Base-by-base conservation (phyloP, 2,329 filamentous ascomycete genomes). In the Diaporthe helianthi region DNA sequence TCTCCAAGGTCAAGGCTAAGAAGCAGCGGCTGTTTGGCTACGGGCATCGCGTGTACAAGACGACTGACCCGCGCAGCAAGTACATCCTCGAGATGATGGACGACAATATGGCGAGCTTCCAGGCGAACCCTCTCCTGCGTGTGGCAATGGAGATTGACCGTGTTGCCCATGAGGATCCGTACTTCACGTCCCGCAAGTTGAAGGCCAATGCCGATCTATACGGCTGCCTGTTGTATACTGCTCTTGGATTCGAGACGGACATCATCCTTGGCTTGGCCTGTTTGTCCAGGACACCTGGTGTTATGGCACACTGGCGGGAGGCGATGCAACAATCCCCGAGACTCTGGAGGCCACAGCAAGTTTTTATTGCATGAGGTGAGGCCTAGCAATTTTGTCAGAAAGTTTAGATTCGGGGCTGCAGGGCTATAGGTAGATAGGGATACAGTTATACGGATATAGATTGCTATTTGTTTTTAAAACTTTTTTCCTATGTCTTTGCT, bases 1-100 rank as follows among this genome's bases (percentile, higher is more conserved):
- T 87, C 76, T 75, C 79, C 2, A 78, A 81, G 38, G 85, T 87
- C 0, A 85, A 86, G 76, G 77, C 73, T 70, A 79, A 82, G 5
- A 83, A 87, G 75, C 78, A 80, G 9, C 82, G 86, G 5, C 80
- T 87, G 1, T 85, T 86, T 41, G 85, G 86, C 10, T 86, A 86
- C 74, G 85, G 85, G 5, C 85, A 87, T 76, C 81, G 85, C 33
- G 81, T 85, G 26, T 86, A 86, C 77, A 83, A 84, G 72, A 85
- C 84, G 72, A 80, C 83, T 0, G 85, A 87, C 70, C 85, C 85
- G 5, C 82, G 85, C 15, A 17, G 22, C 10, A 29, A 19, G 6
- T 15, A n/a, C 13, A 46, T 54, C 13, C 24, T 38, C 15, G 33
- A 33, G 8, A 41, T 65, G 22, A 31, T 65, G 9, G 22, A 52